Conservation (phyloP, 192 early-diverging fungal species). For the Martensiomyces pterosporus region DNA sequence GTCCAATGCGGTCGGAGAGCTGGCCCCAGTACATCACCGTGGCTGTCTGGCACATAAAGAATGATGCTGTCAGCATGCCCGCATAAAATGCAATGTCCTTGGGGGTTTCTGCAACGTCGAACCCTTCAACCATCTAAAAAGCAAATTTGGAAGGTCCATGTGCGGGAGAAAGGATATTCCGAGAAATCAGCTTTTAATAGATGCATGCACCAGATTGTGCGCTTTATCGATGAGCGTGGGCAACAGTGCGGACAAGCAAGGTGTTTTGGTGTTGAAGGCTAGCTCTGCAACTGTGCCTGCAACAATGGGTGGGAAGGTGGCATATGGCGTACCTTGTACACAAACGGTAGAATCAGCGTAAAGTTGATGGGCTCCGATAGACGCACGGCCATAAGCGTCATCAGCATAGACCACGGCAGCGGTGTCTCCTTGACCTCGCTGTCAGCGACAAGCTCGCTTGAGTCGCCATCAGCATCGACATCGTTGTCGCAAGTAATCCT, state of each 20-base stretch:
- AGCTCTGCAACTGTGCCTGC: too few relatives aligned
- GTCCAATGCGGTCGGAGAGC: constrained; percentile 75
- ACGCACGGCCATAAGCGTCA: constrained; percentile 14
- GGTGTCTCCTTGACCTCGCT: constrained; percentile 36
- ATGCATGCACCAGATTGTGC: not conserved
- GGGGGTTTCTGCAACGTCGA: constrained; percentile 63
- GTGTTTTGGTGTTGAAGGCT: too few relatives aligned
- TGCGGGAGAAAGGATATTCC: too few relatives aligned
- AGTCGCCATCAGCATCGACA: too few relatives aligned
- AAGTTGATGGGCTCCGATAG: constrained; percentile 69
- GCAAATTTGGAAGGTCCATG: constrained; percentile 14
- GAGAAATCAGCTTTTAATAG: too few relatives aligned
- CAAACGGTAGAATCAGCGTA: constrained; percentile 70
- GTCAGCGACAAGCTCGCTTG: too few relatives aligned
- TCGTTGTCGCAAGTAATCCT: too few relatives aligned
- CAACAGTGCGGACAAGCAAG: not conserved
- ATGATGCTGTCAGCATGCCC: constrained; percentile 49
- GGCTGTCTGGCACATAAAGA: constrained; percentile 51
- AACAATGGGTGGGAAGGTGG: too few relatives aligned
- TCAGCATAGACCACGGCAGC: constrained; percentile 32
- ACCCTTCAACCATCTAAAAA: constrained; percentile 62
- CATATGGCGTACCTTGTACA: constrained; percentile 69
- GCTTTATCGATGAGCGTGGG: too few relatives aligned
- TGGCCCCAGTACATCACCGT: constrained; percentile 65
- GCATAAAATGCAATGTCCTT: constrained; percentile 79